These are phyloP conservation scores for Phytophthora macrochlamydospora DNA, from an alignment of 352 stramenopile species.

Conservation along the genomic window DNA sequence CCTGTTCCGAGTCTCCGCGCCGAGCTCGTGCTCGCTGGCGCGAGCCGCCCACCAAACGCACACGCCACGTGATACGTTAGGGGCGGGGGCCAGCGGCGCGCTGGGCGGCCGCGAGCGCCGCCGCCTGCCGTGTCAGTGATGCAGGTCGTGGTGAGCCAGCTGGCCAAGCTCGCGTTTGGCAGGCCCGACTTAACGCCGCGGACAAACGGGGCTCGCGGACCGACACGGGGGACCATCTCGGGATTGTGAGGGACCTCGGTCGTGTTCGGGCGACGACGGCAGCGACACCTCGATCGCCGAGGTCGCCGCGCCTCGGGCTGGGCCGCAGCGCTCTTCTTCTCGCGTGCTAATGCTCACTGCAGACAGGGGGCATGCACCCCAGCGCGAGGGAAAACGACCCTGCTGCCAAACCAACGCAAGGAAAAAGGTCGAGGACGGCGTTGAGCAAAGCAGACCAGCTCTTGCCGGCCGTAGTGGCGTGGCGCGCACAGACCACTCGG, in stretches of 20 bases:
- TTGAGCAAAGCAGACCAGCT: background rate
- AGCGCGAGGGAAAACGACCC: too few relatives aligned
- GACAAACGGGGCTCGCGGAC: background rate
- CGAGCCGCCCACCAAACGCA: background rate
- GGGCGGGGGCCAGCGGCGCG: too few relatives aligned
- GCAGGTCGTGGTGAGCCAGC: constrained; percentile 2
- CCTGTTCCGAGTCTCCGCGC: too few relatives aligned
- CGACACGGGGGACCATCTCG: constrained; percentile 1
- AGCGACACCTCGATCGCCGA: background rate
- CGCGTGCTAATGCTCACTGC: too few relatives aligned
- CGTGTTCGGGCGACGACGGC: background rate
- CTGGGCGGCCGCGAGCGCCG: background rate
- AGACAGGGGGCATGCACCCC: too few relatives aligned
- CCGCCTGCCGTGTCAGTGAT: background rate
- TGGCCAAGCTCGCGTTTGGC: background rate
- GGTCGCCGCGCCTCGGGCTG: background rate
- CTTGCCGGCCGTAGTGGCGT: too few relatives aligned
- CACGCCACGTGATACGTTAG: constrained; percentile 3
- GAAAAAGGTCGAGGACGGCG: too few relatives aligned
- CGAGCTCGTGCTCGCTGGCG: too few relatives aligned
- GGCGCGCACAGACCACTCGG: background rate
- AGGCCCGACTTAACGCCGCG: background rate
- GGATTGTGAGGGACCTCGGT: background rate
- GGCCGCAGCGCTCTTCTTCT: too few relatives aligned
- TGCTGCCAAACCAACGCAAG: too few relatives aligned